Evolutionary conservation across 257 asterid genomes (phyloP), one percentile per base, ranked within the genome.

Genomic region (Primulina tabacum): DNA sequence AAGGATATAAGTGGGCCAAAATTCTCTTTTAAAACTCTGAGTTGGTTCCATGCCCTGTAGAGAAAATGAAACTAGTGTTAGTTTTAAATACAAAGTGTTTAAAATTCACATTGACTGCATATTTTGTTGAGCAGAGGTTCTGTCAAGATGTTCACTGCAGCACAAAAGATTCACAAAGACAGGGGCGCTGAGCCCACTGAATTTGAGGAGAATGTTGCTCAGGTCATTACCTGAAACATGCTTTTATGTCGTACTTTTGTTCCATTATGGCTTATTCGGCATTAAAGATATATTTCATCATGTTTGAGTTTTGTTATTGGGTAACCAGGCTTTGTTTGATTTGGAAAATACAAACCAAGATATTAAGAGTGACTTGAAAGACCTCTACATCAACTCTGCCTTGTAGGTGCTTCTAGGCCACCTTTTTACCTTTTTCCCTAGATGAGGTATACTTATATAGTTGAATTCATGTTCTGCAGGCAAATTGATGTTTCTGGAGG

Each of bases 301-400:
- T 56, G 2, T 16, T 20, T 17, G 0, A 14, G 1, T 57, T 30
- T 35, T 12, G 52, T 53, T 64, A 5, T n/a, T 73, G 32, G 56
- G 17, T 71, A 10, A 35, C 0, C 78, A 91, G 96, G 96, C 96
- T 61, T 77, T 91, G 63, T 91, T 87, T 76, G 97, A 91, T 71
- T 74, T 91, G 84, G 97, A 91, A 60, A 91, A 86, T 40, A 87
- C 95, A 69, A 89, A 87, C 83, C 96, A 86, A 75, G 96, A 89
- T 73, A 84, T 91, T 14, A 89, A 89, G 84, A 84, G 95, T 38
- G 97, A 89, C 50, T 78, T 91, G 91, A 87, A 89, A 73, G 97
- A 91, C 68, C 91, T 89, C 60, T 91, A 80, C 75, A 87, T 91
- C 83, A 91, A 91, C 78, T 83, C 97, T 57, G 97, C 96, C 5